phyloP scores from a whole-genome alignment of 331 rosid species.

The Rhamnella rubrinervis region DNA sequence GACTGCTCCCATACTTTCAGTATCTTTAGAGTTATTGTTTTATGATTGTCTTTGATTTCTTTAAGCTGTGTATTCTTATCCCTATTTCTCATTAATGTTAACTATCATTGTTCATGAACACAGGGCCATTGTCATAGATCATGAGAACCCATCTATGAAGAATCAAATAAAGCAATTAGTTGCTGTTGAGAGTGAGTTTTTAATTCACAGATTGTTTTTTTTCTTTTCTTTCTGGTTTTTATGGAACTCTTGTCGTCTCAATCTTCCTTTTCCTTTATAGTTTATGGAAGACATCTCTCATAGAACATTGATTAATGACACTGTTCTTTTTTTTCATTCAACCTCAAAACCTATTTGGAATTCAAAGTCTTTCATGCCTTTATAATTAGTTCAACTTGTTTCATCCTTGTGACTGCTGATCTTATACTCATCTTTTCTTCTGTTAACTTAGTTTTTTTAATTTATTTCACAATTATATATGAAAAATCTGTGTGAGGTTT shows the following conservation, averaged over 20 bases:
- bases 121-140: slow-evolving; percentile 94
- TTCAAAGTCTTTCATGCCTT: background rate
- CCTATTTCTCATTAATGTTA: background rate
- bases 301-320: background rate
- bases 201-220: background rate
- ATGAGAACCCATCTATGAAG: slow-evolving; percentile 72
- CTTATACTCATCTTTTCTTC: background rate
- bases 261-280: background rate
- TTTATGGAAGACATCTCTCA: background rate
- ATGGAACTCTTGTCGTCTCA: background rate
- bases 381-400: background rate
- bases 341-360: no score
- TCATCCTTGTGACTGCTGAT: background rate
- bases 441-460: slow-evolving; percentile 4
- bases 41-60: background rate
- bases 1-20: no score
- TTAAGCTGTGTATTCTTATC: background rate
- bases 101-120: slow-evolving; percentile 25
- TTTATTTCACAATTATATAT: slow-evolving; percentile 3
- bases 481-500: slow-evolving; percentile 16
- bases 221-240: slow-evolving; percentile 9
- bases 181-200: slow-evolving; percentile 68
- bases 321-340: no score
- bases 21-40: no score
- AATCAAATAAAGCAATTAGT: slow-evolving; percentile 61